Percentiles rank a stretch among this genome's conserved stretches.
Evolutionary conservation across 2,329 filamentous ascomycete species (phyloP).

Genomic region (Fusarium brevicatenulatum): DNA sequence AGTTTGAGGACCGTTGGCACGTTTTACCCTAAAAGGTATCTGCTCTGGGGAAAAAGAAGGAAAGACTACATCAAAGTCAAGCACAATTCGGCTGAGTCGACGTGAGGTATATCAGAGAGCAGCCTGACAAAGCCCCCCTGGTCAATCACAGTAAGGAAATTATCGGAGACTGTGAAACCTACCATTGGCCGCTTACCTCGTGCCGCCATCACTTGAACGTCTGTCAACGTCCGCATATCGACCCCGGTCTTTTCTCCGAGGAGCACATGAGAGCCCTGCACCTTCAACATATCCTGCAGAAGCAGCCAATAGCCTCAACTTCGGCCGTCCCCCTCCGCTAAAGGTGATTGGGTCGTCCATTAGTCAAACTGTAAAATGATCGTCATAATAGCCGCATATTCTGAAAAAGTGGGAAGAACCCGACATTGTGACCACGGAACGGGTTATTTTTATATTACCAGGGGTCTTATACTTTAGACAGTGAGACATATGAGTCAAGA

Average conservation of each 20-base stretch:
- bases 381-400: background rate
- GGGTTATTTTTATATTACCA: background rate
- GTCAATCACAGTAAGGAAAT: rapidly evolving
- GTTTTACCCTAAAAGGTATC: background rate
- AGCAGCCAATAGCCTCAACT: background rate
- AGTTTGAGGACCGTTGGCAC: rapidly evolving
- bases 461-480: too few species aligned
- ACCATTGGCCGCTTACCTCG: background rate
- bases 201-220: background rate
- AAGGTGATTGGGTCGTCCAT: background rate
- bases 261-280: background rate
- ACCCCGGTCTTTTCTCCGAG: background rate
- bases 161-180: rapidly evolving
- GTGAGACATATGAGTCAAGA: rapidly evolving
- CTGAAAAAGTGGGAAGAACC: too few species aligned
- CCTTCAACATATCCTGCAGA: rapidly evolving
- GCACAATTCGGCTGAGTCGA: rapidly evolving
- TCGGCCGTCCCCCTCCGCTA: rapidly evolving
- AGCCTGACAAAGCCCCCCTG: background rate
- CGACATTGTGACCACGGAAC: background rate
- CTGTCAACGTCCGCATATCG: background rate
- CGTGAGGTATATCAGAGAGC: background rate
- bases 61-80: background rate
- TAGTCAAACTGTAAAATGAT: background rate
- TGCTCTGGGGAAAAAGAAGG: rapidly evolving